Evolutionary conservation across 192 early-diverging fungal species (phyloP), one percentile per base, ranked within the genome.

Genomic region (Podila minutissima): DNA sequence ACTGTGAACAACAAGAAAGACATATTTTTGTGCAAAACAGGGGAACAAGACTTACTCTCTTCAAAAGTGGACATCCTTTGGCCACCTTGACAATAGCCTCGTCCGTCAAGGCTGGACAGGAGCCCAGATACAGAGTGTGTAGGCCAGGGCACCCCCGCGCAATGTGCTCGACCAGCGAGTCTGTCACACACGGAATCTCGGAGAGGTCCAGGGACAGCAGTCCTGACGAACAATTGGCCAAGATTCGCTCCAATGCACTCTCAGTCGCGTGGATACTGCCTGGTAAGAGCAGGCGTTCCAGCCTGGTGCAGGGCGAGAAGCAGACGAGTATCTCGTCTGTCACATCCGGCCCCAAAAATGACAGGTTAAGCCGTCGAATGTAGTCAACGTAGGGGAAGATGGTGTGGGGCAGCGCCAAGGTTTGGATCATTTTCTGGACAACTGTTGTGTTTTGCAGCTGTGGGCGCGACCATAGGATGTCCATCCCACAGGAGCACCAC

Each of bases 321-420:
- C 66, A 70, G 24, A 29, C 29, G 32, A 90, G 50, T 10, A 84
- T 74, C 17, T 63, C 17, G 35, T 90, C 88, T 3, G 66, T 72
- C 38, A 90, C 50, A 35, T 84, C 66, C 0, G 62, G 71, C 8
- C 81, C 66, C 28, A 90, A 55, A 32, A 83, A 81, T 6, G 87
- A 79, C 9, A 90, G 71, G 57, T 90, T 90, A 49, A 90, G 83
- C 17, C 89, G 83, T 26, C 88, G 83, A 24, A 90, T 86, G 53
- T 88, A 87, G 8, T 83, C 73, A 9, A 75, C 38, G 53, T 90
- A 90, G 1, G 83, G 88, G 50, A 87, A 87, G 13, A 73, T 38
- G 24, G 70, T 73, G 13, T 55, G 64, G 5, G 75, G 66, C 5
- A 35, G 22, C 1, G 64, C 26, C 57, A 81, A 38, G 26, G 77